phyloP scores from a whole-genome alignment of 2,329 filamentous ascomycete species.

The Paraphaeosphaeria sporulosa region DNA sequence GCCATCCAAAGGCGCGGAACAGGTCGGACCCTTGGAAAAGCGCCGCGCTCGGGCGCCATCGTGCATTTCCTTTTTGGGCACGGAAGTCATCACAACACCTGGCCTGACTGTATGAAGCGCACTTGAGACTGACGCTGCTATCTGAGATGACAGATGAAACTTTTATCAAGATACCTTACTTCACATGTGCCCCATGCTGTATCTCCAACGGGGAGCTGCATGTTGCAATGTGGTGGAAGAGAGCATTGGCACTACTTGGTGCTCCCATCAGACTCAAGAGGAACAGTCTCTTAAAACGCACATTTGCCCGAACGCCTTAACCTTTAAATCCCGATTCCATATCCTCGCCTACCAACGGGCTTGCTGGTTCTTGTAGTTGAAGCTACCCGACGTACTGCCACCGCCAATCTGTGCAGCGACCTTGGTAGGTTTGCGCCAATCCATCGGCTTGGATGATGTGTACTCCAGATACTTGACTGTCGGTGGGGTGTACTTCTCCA shows the following conservation, averaged over 20 bases:
- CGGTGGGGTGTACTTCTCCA: conserved; percentile 36
- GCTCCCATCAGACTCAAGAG: neutral
- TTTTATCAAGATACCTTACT: neutral
- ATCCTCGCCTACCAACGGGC: conserved; percentile 18
- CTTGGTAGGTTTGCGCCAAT: conserved; percentile 37
- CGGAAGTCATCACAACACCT: neutral
- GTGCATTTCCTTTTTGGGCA: conserved; percentile 10
- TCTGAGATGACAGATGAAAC: neutral
- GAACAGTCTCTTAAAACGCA: neutral
- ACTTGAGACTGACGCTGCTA: neutral
- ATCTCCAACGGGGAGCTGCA: neutral
- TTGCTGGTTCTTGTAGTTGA: conserved; percentile 12
- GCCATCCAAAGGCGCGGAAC: neutral
- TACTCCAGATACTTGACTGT: conserved; percentile 43
- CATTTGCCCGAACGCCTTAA: neutral
- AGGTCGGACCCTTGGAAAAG: conserved; percentile 2
- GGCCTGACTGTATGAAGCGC: neutral
- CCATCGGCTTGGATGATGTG: conserved; percentile 37
- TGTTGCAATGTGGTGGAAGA: neutral
- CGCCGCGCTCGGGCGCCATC: conserved; percentile 5
- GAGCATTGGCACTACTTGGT: neutral
- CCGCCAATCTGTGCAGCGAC: conserved; percentile 26
- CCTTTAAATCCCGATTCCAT: neutral
- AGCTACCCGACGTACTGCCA: neutral
- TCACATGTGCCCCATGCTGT: neutral